Evolutionary conservation across 2,329 filamentous ascomycete species (phyloP).

Genomic region (Huntiella savannae): DNA sequence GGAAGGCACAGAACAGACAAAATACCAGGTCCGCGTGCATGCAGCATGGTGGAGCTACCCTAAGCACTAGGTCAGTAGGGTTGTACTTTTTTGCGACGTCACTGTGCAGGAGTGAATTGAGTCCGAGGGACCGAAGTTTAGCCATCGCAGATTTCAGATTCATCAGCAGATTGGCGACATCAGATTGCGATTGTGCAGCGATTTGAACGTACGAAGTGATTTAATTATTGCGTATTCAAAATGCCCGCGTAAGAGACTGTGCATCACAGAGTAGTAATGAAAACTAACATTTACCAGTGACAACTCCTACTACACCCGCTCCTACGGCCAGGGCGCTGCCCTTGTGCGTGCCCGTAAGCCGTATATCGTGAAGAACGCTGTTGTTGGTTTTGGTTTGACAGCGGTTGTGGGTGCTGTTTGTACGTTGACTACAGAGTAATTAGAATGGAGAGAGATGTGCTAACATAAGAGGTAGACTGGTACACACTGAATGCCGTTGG

Average conservation of each 20-base stretch:
- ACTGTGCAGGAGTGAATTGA: too few relatives aligned
- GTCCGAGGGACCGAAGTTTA: too few relatives aligned
- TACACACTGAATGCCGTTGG: conserved; percentile 66
- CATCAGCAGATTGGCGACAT: too few relatives aligned
- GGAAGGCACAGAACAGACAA: too few relatives aligned
- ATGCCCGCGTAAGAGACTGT: conserved; percentile 9
- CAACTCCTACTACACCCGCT: conserved; percentile 62
- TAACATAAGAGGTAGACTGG: conserved; percentile 23
- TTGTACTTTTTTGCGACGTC: too few relatives aligned
- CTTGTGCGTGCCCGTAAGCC: conserved; percentile 82
- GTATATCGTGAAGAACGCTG: conserved; percentile 74
- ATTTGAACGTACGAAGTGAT: too few relatives aligned
- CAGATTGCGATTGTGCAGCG: too few relatives aligned
- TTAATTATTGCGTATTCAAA: neutral
- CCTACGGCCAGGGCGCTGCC: conserved; percentile 69
- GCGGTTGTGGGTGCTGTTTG: conserved; percentile 69
- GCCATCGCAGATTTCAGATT: too few relatives aligned
- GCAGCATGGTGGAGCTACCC: too few relatives aligned
- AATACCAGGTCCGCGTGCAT: too few relatives aligned
- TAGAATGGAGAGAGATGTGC: neutral
- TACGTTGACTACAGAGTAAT: conserved; percentile 29
- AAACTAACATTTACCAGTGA: conserved; percentile 2
- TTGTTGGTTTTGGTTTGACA: conserved; percentile 60
- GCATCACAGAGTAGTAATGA: neutral
- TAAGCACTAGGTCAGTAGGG: too few relatives aligned